These are phyloP conservation scores for Coemansia pectinata DNA, from an alignment of 192 early-diverging fungal genomes.

Conservation along the genomic window DNA sequence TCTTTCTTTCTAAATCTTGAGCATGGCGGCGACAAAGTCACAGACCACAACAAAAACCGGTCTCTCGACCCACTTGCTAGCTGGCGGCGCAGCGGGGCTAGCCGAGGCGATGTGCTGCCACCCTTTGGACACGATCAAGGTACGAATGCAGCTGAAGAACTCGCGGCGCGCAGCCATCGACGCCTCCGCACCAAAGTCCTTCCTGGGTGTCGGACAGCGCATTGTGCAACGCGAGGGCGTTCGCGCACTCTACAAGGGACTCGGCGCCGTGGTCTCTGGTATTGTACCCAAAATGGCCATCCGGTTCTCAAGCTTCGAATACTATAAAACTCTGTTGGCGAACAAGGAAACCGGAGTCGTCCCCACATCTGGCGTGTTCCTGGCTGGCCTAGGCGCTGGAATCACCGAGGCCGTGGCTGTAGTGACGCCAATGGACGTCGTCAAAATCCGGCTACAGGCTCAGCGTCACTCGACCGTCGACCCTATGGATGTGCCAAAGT, in stretches of 20 bases:
- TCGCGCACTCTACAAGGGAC: conserved; percentile 93
- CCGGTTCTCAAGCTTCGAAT: conserved; percentile 94
- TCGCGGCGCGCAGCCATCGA: conserved; percentile 32
- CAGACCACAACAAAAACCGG: conserved; percentile 54
- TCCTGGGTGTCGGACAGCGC: conserved; percentile 80
- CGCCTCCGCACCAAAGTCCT: conserved; percentile 50
- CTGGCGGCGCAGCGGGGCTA: conserved; percentile 90
- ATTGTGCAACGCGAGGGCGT: conserved; percentile 88
- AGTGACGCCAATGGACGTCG: conserved; percentile 98
- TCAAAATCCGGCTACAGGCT: conserved; percentile 98
- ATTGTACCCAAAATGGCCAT: conserved; percentile 99
- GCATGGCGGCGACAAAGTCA: conserved; percentile 6
- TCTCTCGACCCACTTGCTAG: conserved; percentile 77
- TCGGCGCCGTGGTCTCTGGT: conserved; percentile 92
- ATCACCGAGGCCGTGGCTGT: conserved; percentile 91
- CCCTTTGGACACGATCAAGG: conserved; percentile 97
- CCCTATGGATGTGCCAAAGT: conserved; percentile 95
- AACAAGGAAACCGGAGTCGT: conserved; percentile 65
- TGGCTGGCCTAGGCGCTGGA: conserved; percentile 90
- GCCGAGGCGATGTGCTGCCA: conserved; percentile 90
- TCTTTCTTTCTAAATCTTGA: neutral
- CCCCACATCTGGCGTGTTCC: conserved; percentile 67
- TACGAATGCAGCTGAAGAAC: conserved; percentile 90
- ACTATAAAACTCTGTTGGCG: conserved; percentile 82
- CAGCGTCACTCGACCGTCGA: conserved; percentile 96